These are phyloP conservation scores for Rhodotorula sp. DNA, from an alignment of 1,284 basidiomycete genomes.

Conservation along the genomic window DNA sequence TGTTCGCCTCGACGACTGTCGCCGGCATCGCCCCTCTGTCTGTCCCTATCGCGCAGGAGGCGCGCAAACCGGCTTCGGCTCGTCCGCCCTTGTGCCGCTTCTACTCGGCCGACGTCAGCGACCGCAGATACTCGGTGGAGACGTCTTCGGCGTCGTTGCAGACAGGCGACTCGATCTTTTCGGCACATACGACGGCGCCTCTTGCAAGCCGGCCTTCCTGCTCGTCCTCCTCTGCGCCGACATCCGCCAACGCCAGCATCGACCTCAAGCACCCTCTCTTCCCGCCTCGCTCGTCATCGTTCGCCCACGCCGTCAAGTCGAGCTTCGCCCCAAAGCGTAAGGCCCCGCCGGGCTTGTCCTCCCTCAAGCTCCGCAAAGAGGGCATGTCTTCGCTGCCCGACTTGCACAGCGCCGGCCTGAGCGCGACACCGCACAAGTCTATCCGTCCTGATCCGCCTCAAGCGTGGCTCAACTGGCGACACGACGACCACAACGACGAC, in stretches of 20 bases:
- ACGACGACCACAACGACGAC: not conserved
- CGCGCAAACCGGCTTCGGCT: not conserved
- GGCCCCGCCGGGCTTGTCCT: not conserved
- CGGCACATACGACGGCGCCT: not conserved
- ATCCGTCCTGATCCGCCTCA: too few species aligned
- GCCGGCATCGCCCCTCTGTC: not conserved
- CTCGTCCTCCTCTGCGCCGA: not conserved
- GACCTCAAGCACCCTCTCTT: too few species aligned
- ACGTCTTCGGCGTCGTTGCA: not conserved
- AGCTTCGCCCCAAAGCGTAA: not conserved
- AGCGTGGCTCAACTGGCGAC: too few species aligned
- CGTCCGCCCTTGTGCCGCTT: not conserved
- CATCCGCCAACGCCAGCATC: too few species aligned
- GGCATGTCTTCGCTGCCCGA: constrained; percentile 13
- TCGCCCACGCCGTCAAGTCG: not conserved
- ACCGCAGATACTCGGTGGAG: not conserved
- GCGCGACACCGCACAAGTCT: too few species aligned
- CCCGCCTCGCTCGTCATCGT: not conserved
- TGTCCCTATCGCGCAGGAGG: not conserved
- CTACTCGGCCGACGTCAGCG: too few species aligned
- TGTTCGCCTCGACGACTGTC: not conserved
- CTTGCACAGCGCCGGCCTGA: not conserved
- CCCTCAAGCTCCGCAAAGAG: not conserved
- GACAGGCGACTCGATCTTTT: not conserved
- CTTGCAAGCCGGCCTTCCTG: not conserved